These are phyloP conservation scores for Carex arenaria DNA, from an alignment of 202 grass and related monocot genomes.

Conservation along the genomic window DNA sequence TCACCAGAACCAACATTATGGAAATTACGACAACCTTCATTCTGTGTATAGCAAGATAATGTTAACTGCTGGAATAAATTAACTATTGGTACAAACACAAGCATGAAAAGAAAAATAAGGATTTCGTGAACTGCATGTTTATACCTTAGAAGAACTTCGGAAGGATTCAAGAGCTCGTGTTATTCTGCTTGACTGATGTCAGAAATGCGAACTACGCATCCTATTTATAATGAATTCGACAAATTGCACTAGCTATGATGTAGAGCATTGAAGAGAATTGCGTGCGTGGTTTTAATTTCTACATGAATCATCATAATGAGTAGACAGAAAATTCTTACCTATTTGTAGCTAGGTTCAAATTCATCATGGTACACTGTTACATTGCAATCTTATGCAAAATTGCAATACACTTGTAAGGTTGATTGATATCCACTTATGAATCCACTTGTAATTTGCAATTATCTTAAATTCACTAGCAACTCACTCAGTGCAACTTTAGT, in stretches of 20 bases:
- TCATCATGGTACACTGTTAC: neutral
- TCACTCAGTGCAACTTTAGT: neutral
- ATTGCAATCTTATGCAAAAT: constrained; percentile 18
- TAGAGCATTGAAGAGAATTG: neutral
- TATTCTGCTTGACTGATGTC: neutral
- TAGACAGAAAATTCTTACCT: neutral
- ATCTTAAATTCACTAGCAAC: neutral
- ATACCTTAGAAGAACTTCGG: neutral
- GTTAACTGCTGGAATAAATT: neutral
- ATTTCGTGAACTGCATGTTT: neutral
- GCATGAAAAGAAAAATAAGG: neutral
- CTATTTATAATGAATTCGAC: constrained; percentile 17
- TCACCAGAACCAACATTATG: neutral
- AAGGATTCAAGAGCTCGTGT: neutral
- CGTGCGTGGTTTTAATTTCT: neutral
- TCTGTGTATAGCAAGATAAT: neutral
- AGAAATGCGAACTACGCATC: neutral
- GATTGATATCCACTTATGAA: constrained; percentile 17
- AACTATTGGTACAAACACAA: neutral
- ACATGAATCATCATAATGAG: neutral
- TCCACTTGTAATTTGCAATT: neutral
- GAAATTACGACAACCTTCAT: constrained; percentile 6
- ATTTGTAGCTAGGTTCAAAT: constrained; percentile 12
- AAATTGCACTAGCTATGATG: constrained; percentile 12
- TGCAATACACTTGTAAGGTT: constrained; percentile 5